Evolutionary conservation across 345 rosid genomes (phyloP).

Genomic region (Eutrema yunnanense): DNA sequence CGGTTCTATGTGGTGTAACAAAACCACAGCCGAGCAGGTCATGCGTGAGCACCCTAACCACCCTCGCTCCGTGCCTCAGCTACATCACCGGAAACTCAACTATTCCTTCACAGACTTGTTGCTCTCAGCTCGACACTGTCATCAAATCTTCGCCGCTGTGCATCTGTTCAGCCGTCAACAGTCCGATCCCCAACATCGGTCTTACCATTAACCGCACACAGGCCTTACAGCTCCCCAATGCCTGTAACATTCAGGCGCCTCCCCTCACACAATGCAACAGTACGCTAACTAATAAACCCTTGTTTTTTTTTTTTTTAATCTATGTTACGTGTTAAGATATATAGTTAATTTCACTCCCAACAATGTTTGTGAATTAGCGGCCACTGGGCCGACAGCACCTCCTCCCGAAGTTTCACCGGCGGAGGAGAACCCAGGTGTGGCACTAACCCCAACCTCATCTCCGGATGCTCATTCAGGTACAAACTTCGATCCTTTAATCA

Average conservation of each 20-base stretch:
- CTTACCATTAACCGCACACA: slow-evolving; percentile 57
- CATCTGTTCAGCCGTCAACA: slow-evolving; percentile 52
- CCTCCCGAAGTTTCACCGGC: slow-evolving; percentile 35
- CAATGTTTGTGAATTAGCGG: slow-evolving; percentile 31
- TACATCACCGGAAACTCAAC: slow-evolving; percentile 58
- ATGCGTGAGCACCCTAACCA: slow-evolving; percentile 38
- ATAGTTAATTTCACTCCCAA: slow-evolving; percentile 1
- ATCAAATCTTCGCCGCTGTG: slow-evolving; percentile 60
- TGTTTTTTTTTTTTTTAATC: not conserved
- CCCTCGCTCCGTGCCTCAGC: slow-evolving; percentile 51
- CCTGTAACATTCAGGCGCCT: slow-evolving; percentile 58
- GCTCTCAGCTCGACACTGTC: slow-evolving; percentile 49
- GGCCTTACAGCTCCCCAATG: slow-evolving; percentile 58
- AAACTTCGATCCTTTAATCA: not conserved
- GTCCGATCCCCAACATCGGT: slow-evolving; percentile 43
- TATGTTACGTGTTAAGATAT: not conserved
- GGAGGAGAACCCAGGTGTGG: slow-evolving; percentile 36
- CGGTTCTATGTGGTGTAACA: slow-evolving; percentile 36
- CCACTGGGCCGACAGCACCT: slow-evolving; percentile 31
- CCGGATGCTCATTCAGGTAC: slow-evolving; percentile 46
- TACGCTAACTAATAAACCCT: not conserved
- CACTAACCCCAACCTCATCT: slow-evolving; percentile 34
- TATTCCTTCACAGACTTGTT: slow-evolving; percentile 56
- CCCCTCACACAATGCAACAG: slow-evolving; percentile 59
- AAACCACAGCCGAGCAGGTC: slow-evolving; percentile 19